Base-by-base conservation (phyloP, 176 grass and related monocot species). In the Oryza australiensis region DNA sequence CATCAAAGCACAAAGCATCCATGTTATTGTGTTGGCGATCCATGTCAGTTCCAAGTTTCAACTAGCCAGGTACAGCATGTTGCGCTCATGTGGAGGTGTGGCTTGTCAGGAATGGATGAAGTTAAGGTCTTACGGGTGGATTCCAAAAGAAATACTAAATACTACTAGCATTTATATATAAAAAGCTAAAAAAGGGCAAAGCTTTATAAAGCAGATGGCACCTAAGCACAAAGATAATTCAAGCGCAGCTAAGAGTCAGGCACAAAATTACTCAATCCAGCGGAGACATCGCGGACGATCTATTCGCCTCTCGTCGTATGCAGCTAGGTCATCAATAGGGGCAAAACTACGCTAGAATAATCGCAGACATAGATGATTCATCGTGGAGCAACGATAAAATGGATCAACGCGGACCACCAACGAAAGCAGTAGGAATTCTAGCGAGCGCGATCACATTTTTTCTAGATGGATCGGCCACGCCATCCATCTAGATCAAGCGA, bases 401-500 rank as follows among this genome's bases (percentile, higher is more conserved):
- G 29, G 29, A 29, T 29, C 2, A 29, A 29, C n/a, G n/a, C n/a
- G n/a, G n/a, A 69, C 11, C 26, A 11, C 63, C 51, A 84, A 62
- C 12, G 9, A 45, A 3, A 16, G 4, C 12, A 77, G 59, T 1
- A 78, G 27, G 20, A 72, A 72, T 5, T 12, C 28, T 51, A 48
- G 16, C 1, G 5, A 6, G 15, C 1, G 26, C 18, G 75, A 49
- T 12, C 10, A 55, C 22, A n/a, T n/a, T n/a, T n/a, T n/a, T n/a
- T n/a, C n/a, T n/a, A n/a, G n/a, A n/a, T n/a, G 46, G 46, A 49
- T 49, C 46, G 46, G 40, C 46, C 12, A 4, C 46, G 15, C 46
- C 20, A 24, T 60, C 35, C 11, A 74, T 48, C 42, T 32, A 69
- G 74, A 84, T 74, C 37, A 70, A 16, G 41, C 62, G 69, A 59